Evolutionary conservation across 345 rosid genomes (phyloP).

Genomic region (Eucalyptus cloeziana): DNA sequence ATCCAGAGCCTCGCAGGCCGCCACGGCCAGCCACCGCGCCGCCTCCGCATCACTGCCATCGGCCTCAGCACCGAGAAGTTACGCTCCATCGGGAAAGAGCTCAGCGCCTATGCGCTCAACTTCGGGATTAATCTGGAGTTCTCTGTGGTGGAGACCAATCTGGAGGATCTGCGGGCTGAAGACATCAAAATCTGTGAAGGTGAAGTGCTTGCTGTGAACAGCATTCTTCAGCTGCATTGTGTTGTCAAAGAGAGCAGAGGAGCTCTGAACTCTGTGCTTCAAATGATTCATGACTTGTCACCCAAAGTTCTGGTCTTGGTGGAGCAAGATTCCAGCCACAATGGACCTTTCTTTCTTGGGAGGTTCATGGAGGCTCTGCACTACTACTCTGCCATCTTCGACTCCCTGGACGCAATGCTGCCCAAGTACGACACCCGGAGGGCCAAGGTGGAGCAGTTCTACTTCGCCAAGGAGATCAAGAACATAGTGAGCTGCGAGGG

Average conservation of each 20-base stretch:
- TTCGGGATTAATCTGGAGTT: constrained; percentile 30
- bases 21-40: constrained; percentile 14
- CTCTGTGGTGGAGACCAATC: constrained; percentile 26
- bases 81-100: constrained; percentile 21
- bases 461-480: constrained; percentile 53
- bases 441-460: constrained; percentile 59
- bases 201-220: constrained; percentile 42
- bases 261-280: constrained; percentile 41
- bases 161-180: constrained; percentile 27
- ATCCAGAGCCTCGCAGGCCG: constrained; percentile 42
- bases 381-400: constrained; percentile 50
- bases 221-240: constrained; percentile 53
- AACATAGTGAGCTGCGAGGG: constrained; percentile 68
- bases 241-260: constrained; percentile 63
- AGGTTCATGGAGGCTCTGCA: constrained; percentile 65
- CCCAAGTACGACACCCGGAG: constrained; percentile 55
- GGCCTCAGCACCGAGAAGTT: constrained; percentile 24
- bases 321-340: constrained; percentile 61
- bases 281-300: constrained; percentile 33
- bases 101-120: constrained; percentile 15
- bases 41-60: constrained; percentile 36
- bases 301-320: constrained; percentile 37
- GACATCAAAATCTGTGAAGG: constrained; percentile 23
- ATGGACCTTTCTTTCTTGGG: constrained; percentile 54
- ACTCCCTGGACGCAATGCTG: constrained; percentile 35